A percentile compares a stretch with the other conserved stretches of the same genome.
Conservation (phyloP, 73 alveolate genomes). For the Paramecium tetraurelia region DNA sequence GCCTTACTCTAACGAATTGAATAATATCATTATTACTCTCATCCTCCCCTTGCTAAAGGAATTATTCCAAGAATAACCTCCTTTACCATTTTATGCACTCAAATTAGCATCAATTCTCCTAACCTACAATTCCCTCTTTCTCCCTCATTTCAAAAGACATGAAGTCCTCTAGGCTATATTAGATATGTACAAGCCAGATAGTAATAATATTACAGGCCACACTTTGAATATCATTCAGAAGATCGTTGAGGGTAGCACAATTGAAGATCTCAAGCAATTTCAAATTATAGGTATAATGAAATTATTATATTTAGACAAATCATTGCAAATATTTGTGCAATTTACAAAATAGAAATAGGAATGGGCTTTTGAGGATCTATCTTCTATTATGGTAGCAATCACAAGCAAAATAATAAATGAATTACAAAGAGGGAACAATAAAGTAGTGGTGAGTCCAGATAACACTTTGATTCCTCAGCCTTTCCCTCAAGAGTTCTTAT, state of each 20-base stretch:
- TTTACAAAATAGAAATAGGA: background rate
- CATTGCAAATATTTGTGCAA: background rate
- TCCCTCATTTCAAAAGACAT: constrained; percentile 12
- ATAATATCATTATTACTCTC: constrained; percentile 67
- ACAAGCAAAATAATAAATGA: constrained; percentile 5
- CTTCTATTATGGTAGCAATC: background rate
- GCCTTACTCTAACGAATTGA: constrained; percentile 68
- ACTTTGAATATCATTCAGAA: constrained; percentile 25
- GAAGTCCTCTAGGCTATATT: background rate
- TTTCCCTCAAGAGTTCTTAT: constrained; percentile 11
- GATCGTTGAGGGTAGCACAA: background rate
- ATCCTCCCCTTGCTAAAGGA: constrained; percentile 61
- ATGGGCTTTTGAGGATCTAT: constrained; percentile 29
- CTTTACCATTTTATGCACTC: constrained; percentile 55
- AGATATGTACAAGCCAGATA: constrained; percentile 14
- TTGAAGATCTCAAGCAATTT: background rate
- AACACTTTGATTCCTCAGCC: constrained; percentile 7
- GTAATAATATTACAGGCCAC: constrained; percentile 28
- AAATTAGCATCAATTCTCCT: constrained; percentile 34
- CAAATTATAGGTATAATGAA: background rate
- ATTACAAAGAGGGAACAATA: background rate
- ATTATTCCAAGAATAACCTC: constrained; percentile 47
- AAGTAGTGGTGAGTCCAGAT: background rate
- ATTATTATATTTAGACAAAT: background rate
- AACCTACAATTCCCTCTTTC: constrained; percentile 12